Evolutionary conservation across 768 basidiomycete genomes (phyloP).

Genomic region (Peribolospora baueri): DNA sequence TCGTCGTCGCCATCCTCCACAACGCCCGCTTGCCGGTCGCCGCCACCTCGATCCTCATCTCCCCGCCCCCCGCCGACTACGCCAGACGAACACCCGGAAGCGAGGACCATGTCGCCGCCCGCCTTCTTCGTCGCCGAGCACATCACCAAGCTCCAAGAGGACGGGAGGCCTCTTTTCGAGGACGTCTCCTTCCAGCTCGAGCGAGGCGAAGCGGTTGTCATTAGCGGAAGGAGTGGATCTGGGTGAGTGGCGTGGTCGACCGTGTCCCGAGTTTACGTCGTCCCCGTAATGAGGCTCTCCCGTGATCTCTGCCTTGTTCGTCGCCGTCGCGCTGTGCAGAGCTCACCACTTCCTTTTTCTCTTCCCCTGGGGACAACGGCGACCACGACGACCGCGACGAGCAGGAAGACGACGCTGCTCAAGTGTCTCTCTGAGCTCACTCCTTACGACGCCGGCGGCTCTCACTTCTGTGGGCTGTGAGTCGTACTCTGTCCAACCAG

Average conservation of each 20-base stretch:
- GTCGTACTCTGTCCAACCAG: constrained; percentile 15
- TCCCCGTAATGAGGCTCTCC: background rate
- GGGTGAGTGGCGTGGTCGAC: constrained; percentile 27
- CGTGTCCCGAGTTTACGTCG: background rate
- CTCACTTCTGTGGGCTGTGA: constrained; percentile 43
- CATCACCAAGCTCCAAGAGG: constrained; percentile 7
- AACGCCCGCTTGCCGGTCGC: too few relatives aligned
- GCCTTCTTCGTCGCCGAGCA: background rate
- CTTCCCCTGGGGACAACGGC: background rate
- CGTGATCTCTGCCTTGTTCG: too few relatives aligned
- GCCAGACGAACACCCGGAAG: background rate
- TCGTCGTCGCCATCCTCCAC: too few relatives aligned
- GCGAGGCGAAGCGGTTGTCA: constrained; percentile 46
- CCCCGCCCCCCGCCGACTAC: too few relatives aligned
- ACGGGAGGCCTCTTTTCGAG: constrained; percentile 29
- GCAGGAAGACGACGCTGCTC: constrained; percentile 35
- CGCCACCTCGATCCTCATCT: too few relatives aligned
- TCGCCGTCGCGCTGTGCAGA: too few relatives aligned
- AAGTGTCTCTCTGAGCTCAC: constrained; percentile 65
- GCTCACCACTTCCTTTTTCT: background rate
- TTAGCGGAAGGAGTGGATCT: constrained; percentile 58
- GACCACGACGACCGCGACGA: constrained; percentile 27
- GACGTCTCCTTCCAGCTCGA: constrained; percentile 37
- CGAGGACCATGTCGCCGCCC: background rate
- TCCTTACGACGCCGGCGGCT: constrained; percentile 36